Evolutionary conservation across 1,284 basidiomycete genomes (phyloP).

Genomic region (Ceratobasidium sp.): DNA sequence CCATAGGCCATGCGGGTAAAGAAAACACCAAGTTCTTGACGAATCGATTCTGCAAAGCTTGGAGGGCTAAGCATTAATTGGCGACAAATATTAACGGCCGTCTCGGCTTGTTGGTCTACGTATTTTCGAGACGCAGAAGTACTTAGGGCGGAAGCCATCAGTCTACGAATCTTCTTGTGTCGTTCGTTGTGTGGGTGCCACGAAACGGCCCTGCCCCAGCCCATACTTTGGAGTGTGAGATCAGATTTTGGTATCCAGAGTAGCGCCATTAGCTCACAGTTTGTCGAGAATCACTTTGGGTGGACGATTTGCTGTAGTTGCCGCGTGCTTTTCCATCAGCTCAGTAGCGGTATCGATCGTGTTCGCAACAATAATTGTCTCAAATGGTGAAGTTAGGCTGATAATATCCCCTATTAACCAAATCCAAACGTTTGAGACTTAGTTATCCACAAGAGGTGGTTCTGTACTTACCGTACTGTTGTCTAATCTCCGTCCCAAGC

Average conservation of each 20-base stretch:
- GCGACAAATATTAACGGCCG: background rate
- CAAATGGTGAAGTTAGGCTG: background rate
- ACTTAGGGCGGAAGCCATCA: conserved; percentile 24
- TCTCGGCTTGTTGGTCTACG: background rate
- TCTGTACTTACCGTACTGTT: background rate
- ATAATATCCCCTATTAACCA: conserved; percentile 11
- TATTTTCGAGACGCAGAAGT: conserved; percentile 17
- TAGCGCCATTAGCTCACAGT: conserved; percentile 11
- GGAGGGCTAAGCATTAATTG: background rate
- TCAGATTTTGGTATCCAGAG: background rate
- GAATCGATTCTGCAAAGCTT: background rate
- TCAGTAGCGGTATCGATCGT: background rate
- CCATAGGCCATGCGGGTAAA: conserved; percentile 30
- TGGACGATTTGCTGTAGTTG: conserved; percentile 2
- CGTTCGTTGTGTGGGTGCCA: conserved; percentile 24
- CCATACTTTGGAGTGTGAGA: background rate
- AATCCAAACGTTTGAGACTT: background rate
- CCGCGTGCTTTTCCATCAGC: conserved; percentile 16
- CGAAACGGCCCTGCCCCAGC: background rate
- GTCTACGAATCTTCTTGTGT: conserved; percentile 18
- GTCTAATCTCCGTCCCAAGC: conserved; percentile 12
- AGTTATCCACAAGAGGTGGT: background rate
- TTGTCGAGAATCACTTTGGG: conserved; percentile 20
- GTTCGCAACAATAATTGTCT: conserved; percentile 19
- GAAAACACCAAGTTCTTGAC: conserved; percentile 6